phyloP scores from a whole-genome alignment of 2,329 filamentous ascomycete species.

The Amesomyces nigricolor region DNA sequence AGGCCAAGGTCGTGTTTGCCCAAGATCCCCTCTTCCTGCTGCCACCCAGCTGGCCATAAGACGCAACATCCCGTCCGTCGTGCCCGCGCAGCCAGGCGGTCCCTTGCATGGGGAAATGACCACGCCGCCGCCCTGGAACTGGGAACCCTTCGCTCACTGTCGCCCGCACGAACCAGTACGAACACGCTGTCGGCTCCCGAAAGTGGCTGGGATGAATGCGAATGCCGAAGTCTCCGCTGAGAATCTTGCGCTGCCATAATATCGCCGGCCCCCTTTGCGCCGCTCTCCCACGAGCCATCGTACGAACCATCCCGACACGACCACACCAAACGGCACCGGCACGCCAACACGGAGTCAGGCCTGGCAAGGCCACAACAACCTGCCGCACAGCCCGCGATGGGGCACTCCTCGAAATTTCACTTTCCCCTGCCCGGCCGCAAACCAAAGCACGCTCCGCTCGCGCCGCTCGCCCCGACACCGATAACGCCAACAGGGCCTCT shows the following conservation, averaged over 20 bases:
- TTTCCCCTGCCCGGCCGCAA: slow-evolving; percentile 45
- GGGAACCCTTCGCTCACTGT: slow-evolving; percentile 10
- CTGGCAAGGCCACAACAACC: neutral
- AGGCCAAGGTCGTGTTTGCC: slow-evolving; percentile 9
- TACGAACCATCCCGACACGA: slow-evolving; percentile 5
- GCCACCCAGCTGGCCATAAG: slow-evolving; percentile 10
- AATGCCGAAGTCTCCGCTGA: slow-evolving; percentile 10
- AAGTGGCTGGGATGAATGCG: slow-evolving; percentile 16
- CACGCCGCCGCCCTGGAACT: slow-evolving; percentile 8
- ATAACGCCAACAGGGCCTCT: slow-evolving; percentile 32
- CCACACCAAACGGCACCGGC: neutral
- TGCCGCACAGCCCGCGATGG: slow-evolving; percentile 16
- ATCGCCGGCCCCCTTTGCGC: neutral
- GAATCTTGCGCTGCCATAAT: slow-evolving; percentile 2
- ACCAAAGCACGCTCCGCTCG: slow-evolving; percentile 31
- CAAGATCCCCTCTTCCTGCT: slow-evolving; percentile 9
- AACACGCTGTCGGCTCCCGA: slow-evolving; percentile 16
- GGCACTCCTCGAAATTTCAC: slow-evolving; percentile 38
- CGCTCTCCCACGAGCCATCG: slow-evolving; percentile 14
- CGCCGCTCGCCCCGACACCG: slow-evolving; percentile 20
- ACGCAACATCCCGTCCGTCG: slow-evolving; percentile 14
- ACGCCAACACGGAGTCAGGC: neutral
- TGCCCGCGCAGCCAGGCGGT: slow-evolving; percentile 16
- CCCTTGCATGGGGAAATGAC: slow-evolving; percentile 19
- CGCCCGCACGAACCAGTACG: neutral